Conservation (phyloP, 352 stramenopile species). For the Pythium aphanidermatum region DNA sequence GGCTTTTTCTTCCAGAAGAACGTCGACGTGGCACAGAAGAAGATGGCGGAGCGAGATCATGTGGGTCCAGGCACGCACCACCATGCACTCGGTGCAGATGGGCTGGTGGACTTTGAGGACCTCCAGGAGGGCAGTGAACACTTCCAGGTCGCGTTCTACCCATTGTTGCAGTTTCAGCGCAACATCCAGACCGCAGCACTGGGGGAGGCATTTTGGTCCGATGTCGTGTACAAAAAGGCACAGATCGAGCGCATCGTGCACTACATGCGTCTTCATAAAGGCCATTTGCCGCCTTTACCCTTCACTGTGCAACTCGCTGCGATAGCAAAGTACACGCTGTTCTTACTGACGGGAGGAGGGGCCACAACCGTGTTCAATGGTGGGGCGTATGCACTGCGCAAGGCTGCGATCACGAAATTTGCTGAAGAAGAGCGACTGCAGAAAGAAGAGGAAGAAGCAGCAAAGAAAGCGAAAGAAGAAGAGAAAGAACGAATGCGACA, state of each 20-base stretch:
- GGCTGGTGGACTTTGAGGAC: conserved; percentile 49
- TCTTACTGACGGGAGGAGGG: conserved; percentile 8
- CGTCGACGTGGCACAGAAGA: conserved; percentile 47
- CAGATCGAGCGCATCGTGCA: conserved; percentile 44
- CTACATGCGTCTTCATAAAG: conserved; percentile 55
- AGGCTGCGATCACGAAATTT: conserved; percentile 39
- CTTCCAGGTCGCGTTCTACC: conserved; percentile 64
- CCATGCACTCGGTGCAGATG: conserved; percentile 17
- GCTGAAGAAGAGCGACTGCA: conserved; percentile 27
- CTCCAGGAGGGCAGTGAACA: conserved; percentile 42
- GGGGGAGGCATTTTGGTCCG: conserved; percentile 45
- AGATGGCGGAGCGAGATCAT: conserved; percentile 31
- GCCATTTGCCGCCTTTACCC: conserved; percentile 38
- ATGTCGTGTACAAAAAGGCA: conserved; percentile 28
- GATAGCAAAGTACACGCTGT: conserved; percentile 8
- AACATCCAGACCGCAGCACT: conserved; percentile 42
- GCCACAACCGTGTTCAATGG: conserved; percentile 18
- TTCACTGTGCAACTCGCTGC: conserved; percentile 25
- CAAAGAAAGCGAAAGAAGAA: conserved; percentile 10
- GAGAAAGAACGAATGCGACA: background rate
- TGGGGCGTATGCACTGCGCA: conserved; percentile 23
- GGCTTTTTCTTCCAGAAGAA: conserved; percentile 61
- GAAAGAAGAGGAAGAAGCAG: conserved; percentile 8
- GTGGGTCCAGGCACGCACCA: conserved; percentile 7
- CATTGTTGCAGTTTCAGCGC: conserved; percentile 56